Percentiles rank a stretch among this genome's conserved stretches.
Conservation (phyloP, 352 stramenopile genomes). For the Globisporangium middletonii region DNA sequence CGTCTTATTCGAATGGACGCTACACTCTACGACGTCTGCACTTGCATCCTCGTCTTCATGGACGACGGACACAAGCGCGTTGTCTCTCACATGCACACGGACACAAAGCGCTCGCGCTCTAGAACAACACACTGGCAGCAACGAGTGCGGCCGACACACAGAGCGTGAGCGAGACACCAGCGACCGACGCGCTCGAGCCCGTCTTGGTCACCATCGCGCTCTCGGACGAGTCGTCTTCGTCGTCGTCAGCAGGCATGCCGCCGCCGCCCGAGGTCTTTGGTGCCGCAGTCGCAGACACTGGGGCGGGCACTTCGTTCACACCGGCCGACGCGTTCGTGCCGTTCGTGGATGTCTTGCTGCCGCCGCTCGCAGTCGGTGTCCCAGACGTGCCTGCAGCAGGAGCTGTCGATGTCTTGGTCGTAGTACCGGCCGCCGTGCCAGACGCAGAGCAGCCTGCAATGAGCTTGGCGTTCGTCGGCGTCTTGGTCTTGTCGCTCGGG, state of each 20-base stretch:
- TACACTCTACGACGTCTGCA: not conserved
- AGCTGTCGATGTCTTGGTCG: slow-evolving; percentile 11
- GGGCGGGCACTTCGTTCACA: slow-evolving; percentile 25
- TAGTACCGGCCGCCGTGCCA: slow-evolving; percentile 2
- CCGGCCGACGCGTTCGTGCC: slow-evolving; percentile 17
- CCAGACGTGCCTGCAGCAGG: not conserved
- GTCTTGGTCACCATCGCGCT: slow-evolving; percentile 25
- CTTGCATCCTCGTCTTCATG: not conserved
- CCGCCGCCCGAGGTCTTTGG: not conserved
- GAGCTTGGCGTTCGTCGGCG: slow-evolving; percentile 41
- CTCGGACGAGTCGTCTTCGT: slow-evolving; percentile 54
- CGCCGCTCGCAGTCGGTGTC: not conserved
- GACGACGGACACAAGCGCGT: not conserved
- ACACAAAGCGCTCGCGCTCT: not conserved
- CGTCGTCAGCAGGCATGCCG: slow-evolving; percentile 33
- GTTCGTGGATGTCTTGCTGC: slow-evolving; percentile 14
- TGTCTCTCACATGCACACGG: not conserved
- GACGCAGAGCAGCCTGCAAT: slow-evolving; percentile 32
- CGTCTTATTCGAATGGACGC: not conserved
- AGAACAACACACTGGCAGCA: not conserved
- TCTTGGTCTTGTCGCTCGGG: slow-evolving; percentile 49
- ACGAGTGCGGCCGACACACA: slow-evolving; percentile 7
- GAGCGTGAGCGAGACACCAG: slow-evolving; percentile 3
- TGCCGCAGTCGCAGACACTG: slow-evolving; percentile 18
- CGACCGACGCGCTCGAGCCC: slow-evolving; percentile 7